Conservation (phyloP, 2,329 filamentous ascomycete species). For the Penicillium hesseltinei region DNA sequence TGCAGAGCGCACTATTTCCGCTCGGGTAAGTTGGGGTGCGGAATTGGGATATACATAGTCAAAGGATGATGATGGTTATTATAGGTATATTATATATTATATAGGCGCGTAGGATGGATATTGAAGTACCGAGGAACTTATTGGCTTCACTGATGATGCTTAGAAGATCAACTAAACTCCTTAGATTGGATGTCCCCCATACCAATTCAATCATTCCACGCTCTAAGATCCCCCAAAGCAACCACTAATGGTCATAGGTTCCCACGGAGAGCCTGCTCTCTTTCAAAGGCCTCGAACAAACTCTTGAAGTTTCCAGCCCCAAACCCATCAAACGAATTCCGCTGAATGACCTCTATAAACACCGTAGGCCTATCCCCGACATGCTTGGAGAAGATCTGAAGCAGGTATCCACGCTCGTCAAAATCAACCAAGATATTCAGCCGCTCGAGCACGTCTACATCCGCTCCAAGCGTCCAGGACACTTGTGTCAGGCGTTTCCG, state of each 20-base stretch:
- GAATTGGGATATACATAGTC: not conserved
- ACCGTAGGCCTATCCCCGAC: constrained; percentile 90
- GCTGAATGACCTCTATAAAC: constrained; percentile 90
- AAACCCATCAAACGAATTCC: constrained; percentile 83
- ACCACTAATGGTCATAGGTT: constrained; percentile 58
- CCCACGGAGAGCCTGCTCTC: constrained; percentile 78
- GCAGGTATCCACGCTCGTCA: constrained; percentile 79
- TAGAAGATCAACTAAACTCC: not conserved
- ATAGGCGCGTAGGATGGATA: not conserved
- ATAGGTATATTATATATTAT: not conserved
- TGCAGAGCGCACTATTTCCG: constrained; percentile 7
- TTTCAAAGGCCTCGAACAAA: constrained; percentile 87
- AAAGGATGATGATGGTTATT: not conserved
- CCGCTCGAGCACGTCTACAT: constrained; percentile 69
- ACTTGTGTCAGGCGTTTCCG: constrained; percentile 62
- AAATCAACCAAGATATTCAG: constrained; percentile 89
- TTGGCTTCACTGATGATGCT: not conserved
- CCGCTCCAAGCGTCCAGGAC: constrained; percentile 62
- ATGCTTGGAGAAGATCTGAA: constrained; percentile 73
- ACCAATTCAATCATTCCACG: not conserved
- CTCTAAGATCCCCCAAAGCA: not conserved
- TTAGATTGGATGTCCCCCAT: too few species aligned
- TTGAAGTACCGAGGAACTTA: not conserved
- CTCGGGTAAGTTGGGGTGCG: not conserved
- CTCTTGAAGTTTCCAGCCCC: constrained; percentile 92